Conservation (phyloP, 345 rosid species). For the Acer saccharum region DNA sequence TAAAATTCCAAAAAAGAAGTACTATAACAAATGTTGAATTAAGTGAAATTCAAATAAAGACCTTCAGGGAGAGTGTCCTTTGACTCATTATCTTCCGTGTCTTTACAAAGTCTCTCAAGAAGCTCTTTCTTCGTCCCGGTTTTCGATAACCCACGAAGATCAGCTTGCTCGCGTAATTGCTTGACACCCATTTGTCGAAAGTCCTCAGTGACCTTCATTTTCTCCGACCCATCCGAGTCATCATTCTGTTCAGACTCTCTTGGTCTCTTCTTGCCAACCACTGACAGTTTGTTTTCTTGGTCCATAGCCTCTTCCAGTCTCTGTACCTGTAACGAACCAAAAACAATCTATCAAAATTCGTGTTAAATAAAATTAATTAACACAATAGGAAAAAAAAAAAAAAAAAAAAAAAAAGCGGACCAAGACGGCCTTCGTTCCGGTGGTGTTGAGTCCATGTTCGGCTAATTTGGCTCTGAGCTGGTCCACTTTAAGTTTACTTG, state of each 20-base stretch:
- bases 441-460: conserved; percentile 62
- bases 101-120: conserved; percentile 59
- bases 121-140: conserved; percentile 73
- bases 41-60: conserved; percentile 2
- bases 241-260: conserved; percentile 37
- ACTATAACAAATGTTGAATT: not conserved
- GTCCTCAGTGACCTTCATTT: conserved; percentile 48
- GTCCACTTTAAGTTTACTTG: conserved; percentile 58
- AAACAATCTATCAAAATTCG: not conserved
- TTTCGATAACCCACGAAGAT: conserved; percentile 46
- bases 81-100: conserved; percentile 24
- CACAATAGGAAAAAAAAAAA: not conserved
- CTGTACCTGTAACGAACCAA: conserved; percentile 45
- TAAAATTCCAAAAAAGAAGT: not conserved
- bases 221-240: conserved; percentile 33
- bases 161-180: conserved; percentile 75
- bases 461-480: conserved; percentile 71
- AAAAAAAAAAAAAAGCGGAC: conserved; percentile 23
- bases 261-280: conserved; percentile 41
- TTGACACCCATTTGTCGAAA: conserved; percentile 60
- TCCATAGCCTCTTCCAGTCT: conserved; percentile 60
- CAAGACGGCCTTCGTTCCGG: conserved; percentile 64
- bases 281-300: conserved; percentile 37
- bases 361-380: not conserved
- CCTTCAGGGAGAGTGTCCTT: conserved; percentile 27